Percentiles rank a stretch among this genome's conserved stretches.
phyloP scores from a whole-genome alignment of 1,284 basidiomycete species.

The Cutaneotrichosporon sp. region DNA sequence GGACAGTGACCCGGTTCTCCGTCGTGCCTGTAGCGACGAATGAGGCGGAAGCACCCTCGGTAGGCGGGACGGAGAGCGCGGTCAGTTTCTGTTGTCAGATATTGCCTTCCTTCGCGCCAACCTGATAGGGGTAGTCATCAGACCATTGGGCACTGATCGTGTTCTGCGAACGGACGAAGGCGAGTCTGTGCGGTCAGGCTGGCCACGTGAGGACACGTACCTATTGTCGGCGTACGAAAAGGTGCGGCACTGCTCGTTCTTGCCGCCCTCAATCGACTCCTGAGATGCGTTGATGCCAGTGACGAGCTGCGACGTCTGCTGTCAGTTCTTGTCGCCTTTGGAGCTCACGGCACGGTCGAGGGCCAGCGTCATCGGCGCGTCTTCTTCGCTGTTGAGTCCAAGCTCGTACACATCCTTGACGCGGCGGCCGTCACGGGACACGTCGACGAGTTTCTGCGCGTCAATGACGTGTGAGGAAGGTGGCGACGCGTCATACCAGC shows the following conservation, averaged over 20 bases:
- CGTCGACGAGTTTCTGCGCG: conserved; percentile 59
- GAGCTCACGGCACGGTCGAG: conserved; percentile 62
- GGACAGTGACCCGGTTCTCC: conserved; percentile 59
- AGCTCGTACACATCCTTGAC: conserved; percentile 67
- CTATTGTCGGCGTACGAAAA: conserved; percentile 64
- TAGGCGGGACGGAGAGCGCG: conserved; percentile 28
- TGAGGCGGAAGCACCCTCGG: conserved; percentile 7
- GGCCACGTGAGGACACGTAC: conserved; percentile 42
- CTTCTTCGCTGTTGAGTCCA: conserved; percentile 74
- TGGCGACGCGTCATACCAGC: conserved; percentile 59
- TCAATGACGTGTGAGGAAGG: not conserved
- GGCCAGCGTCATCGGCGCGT: conserved; percentile 91
- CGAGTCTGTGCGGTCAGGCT: conserved; percentile 56
- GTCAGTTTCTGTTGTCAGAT: conserved; percentile 47
- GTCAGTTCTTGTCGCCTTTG: not conserved
- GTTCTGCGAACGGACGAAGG: conserved; percentile 59
- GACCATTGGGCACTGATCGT: conserved; percentile 63
- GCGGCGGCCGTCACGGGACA: conserved; percentile 60
- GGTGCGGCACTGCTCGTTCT: conserved; percentile 78
- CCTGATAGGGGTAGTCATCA: conserved; percentile 87
- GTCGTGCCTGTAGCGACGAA: conserved; percentile 50
- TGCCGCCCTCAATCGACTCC: conserved; percentile 62
- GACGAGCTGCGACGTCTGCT: conserved; percentile 60
- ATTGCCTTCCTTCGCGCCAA: conserved; percentile 49
- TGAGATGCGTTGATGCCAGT: conserved; percentile 81